Conservation (phyloP, 805 yeast species). For the Candida gorgasii region DNA sequence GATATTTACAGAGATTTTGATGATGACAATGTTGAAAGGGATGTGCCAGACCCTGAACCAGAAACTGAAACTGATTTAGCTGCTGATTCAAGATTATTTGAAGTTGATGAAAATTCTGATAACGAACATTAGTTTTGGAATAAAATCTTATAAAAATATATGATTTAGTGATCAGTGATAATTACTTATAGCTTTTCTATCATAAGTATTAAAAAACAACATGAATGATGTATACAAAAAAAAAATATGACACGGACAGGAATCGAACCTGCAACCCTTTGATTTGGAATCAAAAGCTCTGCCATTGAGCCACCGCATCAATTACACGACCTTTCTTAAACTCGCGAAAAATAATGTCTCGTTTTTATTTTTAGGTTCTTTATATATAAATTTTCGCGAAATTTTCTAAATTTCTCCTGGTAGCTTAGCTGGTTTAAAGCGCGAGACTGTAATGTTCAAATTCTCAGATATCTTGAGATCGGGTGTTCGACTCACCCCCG, state of each 20-base stretch:
- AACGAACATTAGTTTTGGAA: slow-evolving; percentile 4
- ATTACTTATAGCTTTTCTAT: no score
- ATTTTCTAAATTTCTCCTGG: slow-evolving; percentile 9
- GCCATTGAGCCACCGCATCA: slow-evolving; percentile 43
- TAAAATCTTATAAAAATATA: slow-evolving; percentile 1
- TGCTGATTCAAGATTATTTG: slow-evolving; percentile 17
- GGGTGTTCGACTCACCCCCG: slow-evolving; percentile 49
- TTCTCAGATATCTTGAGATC: slow-evolving; percentile 42
- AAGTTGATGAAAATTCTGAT: slow-evolving; percentile 16
- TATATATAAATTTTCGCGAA: not conserved
- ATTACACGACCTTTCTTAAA: not conserved
- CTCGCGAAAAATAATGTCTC: no score
- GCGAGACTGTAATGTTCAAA: slow-evolving; percentile 43
- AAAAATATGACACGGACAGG: slow-evolving; percentile 61
- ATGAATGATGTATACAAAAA: not conserved
- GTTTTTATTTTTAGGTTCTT: no score
- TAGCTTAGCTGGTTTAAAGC: slow-evolving; percentile 47
- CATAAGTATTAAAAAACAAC: not conserved
- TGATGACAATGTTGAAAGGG: slow-evolving; percentile 22
- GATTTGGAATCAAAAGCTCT: slow-evolving; percentile 53
- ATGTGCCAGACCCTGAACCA: slow-evolving; percentile 9
- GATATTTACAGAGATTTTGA: slow-evolving; percentile 18
- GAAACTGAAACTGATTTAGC: slow-evolving; percentile 1
- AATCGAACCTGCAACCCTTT: slow-evolving; percentile 86
- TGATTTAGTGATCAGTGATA: slow-evolving; percentile 2